Conservation (phyloP, 2,329 filamentous ascomycete species). For the Cytospora paraplurivora region DNA sequence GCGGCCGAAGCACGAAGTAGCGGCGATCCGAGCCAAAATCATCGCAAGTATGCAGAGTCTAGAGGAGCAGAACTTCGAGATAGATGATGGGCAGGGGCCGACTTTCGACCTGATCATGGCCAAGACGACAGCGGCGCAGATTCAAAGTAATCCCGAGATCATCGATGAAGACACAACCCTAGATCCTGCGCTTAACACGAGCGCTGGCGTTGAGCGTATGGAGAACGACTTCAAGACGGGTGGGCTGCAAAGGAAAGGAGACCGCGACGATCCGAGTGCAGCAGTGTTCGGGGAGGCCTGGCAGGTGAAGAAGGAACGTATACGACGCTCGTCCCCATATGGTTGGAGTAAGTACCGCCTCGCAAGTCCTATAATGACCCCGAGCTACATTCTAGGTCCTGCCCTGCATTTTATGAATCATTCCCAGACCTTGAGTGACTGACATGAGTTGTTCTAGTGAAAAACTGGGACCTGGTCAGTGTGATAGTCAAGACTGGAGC, state of each 20-base stretch:
- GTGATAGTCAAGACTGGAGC: constrained; percentile 88
- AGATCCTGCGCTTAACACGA: constrained; percentile 61
- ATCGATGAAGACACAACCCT: constrained; percentile 58
- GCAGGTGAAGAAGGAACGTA: constrained; percentile 81
- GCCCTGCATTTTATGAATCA: neutral
- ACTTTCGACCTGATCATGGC: constrained; percentile 84
- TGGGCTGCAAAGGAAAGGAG: constrained; percentile 76
- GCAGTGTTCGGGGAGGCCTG: constrained; percentile 87
- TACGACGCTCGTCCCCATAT: constrained; percentile 80
- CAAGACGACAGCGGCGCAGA: constrained; percentile 60
- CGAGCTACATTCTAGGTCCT: neutral
- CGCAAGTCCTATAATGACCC: neutral
- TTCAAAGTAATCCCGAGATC: constrained; percentile 50
- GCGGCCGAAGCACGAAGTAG: constrained; percentile 76
- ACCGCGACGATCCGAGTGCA: constrained; percentile 82
- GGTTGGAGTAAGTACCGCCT: constrained; percentile 54
- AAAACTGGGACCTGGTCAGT: constrained; percentile 85
- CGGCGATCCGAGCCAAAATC: constrained; percentile 81
- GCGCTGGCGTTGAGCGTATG: constrained; percentile 79
- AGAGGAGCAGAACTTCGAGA: constrained; percentile 81
- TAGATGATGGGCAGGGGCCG: constrained; percentile 70
- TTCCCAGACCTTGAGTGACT: neutral
- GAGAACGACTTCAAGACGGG: constrained; percentile 88
- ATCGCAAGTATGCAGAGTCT: constrained; percentile 89
- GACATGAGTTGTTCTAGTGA: constrained; percentile 54